A percentile compares a stretch with the other conserved stretches of the same genome.
phyloP scores from a whole-genome alignment of 768 basidiomycete genomes.

The Amyloporia xantha region DNA sequence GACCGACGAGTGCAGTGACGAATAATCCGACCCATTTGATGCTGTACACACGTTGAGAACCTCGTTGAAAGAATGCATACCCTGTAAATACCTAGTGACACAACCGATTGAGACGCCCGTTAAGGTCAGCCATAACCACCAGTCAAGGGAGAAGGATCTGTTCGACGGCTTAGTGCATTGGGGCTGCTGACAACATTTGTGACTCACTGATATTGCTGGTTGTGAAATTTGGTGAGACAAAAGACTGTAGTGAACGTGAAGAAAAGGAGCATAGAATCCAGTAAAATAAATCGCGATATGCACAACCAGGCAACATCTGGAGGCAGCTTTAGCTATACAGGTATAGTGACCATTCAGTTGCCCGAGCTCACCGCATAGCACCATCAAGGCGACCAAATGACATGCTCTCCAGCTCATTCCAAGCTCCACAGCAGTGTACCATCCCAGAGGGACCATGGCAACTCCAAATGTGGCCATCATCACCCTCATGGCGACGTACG shows the following conservation, averaged over 20 bases:
- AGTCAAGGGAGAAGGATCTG: conserved; percentile 91
- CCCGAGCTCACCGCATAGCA: conserved; percentile 66
- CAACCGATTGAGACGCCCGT: conserved; percentile 94
- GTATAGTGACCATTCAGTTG: conserved; percentile 1
- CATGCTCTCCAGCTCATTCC: conserved; percentile 87
- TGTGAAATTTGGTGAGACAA: conserved; percentile 93
- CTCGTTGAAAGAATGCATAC: background rate
- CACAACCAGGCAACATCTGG: conserved; percentile 93
- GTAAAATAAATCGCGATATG: conserved; percentile 94
- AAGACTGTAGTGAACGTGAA: conserved; percentile 98
- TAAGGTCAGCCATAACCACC: conserved; percentile 94
- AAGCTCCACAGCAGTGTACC: conserved; percentile 94
- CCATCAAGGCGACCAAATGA: conserved; percentile 92
- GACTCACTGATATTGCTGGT: conserved; percentile 86
- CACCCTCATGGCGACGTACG: conserved; percentile 92
- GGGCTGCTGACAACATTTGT: background rate
- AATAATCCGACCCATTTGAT: conserved; percentile 97
- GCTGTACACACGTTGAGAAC: conserved; percentile 35
- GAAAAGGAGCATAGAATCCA: conserved; percentile 98
- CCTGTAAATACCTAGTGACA: conserved; percentile 65
- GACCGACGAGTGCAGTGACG: conserved; percentile 87
- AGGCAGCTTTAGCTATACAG: background rate
- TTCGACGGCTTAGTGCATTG: background rate
- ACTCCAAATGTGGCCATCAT: conserved; percentile 94
- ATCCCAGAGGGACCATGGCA: conserved; percentile 90